phyloP scores from a whole-genome alignment of 345 rosid genomes.

The Eucalyptus cloeziana region DNA sequence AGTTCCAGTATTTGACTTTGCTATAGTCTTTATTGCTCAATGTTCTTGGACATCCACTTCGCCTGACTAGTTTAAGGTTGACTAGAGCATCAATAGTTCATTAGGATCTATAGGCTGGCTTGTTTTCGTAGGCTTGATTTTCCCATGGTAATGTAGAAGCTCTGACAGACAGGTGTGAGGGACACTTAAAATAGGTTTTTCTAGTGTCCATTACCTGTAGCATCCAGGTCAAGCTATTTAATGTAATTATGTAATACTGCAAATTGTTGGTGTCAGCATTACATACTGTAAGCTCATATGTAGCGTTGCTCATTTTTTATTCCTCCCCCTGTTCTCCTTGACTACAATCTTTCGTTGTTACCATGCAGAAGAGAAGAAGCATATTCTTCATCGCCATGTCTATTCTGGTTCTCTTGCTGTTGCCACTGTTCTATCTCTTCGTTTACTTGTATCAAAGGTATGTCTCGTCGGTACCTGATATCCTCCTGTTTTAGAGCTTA shows the following conservation, averaged over 20 bases:
- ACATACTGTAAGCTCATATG: not conserved
- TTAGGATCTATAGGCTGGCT: not conserved
- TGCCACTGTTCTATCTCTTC: conserved; percentile 49
- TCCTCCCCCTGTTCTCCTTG: not conserved
- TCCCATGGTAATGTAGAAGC: not conserved
- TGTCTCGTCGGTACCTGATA: not conserved
- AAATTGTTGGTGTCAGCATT: not conserved
- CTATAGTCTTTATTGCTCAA: not conserved
- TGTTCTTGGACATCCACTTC: not conserved
- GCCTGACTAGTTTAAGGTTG: not conserved
- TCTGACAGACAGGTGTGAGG: not conserved
- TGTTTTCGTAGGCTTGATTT: not conserved
- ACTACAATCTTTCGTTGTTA: not conserved
- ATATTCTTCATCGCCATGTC: conserved; percentile 26
- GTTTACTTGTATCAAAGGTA: conserved; percentile 65
- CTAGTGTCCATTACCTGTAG: not conserved
- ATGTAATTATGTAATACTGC: not conserved
- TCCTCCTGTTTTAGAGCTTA: not conserved
- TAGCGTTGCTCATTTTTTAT: not conserved
- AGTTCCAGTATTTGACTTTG: not conserved
- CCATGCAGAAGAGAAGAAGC: conserved; percentile 40
- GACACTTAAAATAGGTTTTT: not conserved
- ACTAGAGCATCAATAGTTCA: not conserved
- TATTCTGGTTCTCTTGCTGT: conserved; percentile 35
- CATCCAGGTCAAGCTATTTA: not conserved